Conservation (phyloP, 2,329 filamentous ascomycete species). For the Bipolaris oryzae region DNA sequence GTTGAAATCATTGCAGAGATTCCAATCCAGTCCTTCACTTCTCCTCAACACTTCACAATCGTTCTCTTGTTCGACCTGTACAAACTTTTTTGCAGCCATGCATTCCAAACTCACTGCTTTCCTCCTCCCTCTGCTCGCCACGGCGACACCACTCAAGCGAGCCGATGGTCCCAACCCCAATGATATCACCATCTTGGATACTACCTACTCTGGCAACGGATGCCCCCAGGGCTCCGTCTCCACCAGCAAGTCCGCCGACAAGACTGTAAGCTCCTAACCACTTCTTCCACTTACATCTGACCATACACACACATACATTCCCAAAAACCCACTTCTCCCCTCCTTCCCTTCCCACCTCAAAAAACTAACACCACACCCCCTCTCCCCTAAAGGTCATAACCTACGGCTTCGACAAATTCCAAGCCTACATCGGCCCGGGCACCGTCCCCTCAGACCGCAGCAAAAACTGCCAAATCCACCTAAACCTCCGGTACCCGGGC, state of each 20-base stretch:
- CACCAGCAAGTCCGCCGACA: slow-evolving; percentile 39
- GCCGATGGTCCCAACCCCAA: slow-evolving; percentile 24
- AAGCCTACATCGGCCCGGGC: slow-evolving; percentile 44
- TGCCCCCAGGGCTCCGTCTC: slow-evolving; percentile 46
- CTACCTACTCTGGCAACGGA: slow-evolving; percentile 42
- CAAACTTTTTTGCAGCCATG: slow-evolving; percentile 20
- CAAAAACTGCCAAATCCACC: slow-evolving; percentile 48
- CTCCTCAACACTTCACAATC: slow-evolving; percentile 10
- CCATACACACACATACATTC: slow-evolving; percentile 6
- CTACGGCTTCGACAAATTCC: slow-evolving; percentile 44
- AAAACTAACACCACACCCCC: not conserved
- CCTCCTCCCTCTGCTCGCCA: slow-evolving; percentile 37
- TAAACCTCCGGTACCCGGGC: slow-evolving; percentile 45
- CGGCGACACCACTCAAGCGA: slow-evolving; percentile 34
- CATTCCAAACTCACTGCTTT: slow-evolving; percentile 38
- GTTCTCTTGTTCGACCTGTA: not conserved
- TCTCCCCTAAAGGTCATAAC: slow-evolving; percentile 34
- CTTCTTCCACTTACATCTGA: too few species aligned
- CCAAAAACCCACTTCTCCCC: too few species aligned
- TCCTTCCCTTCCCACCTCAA: too few species aligned
- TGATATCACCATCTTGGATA: slow-evolving; percentile 40
- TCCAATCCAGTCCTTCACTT: slow-evolving; percentile 27
- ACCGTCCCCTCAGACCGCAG: slow-evolving; percentile 36
- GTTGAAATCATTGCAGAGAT: slow-evolving; percentile 30
- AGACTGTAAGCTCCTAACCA: slow-evolving; percentile 33